Conservation (phyloP, 371 early-diverging fungal genomes). For the Zychaea mexicana region DNA sequence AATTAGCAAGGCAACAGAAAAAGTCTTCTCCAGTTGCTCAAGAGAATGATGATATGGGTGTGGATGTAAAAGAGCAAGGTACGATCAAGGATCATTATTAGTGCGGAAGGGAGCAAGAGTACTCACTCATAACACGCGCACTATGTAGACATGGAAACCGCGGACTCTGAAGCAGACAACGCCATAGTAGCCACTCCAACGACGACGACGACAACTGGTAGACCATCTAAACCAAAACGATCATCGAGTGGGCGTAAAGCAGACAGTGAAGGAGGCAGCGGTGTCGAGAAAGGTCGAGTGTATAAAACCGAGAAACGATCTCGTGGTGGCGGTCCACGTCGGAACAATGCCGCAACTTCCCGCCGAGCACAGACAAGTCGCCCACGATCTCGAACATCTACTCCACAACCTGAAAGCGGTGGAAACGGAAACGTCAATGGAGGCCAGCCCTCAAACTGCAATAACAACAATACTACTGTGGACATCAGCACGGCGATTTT, state of each 20-base stretch:
- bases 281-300: slow-evolving; percentile 10
- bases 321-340: slow-evolving; percentile 4
- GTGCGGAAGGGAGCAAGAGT: neutral
- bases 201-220: neutral
- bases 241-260: slow-evolving; percentile 1
- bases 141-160: neutral
- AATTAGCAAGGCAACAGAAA: no score
- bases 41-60: neutral
- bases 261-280: neutral
- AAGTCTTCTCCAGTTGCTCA: neutral
- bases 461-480: neutral
- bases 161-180: neutral
- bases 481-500: slow-evolving; percentile 4
- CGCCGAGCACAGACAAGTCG: slow-evolving; percentile 12
- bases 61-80: neutral
- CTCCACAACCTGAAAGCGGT: slow-evolving; percentile 18
- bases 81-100: neutral
- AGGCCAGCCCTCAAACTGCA: no score
- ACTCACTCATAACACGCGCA: no score
- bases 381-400: slow-evolving; percentile 23
- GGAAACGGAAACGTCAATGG: neutral
- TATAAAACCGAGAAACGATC: slow-evolving; percentile 11
- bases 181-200: neutral
- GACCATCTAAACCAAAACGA: slow-evolving; percentile 1
- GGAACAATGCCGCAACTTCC: slow-evolving; percentile 10